Base-by-base conservation (phyloP, 257 asterid genomes). In the Penstemon eatonii region DNA sequence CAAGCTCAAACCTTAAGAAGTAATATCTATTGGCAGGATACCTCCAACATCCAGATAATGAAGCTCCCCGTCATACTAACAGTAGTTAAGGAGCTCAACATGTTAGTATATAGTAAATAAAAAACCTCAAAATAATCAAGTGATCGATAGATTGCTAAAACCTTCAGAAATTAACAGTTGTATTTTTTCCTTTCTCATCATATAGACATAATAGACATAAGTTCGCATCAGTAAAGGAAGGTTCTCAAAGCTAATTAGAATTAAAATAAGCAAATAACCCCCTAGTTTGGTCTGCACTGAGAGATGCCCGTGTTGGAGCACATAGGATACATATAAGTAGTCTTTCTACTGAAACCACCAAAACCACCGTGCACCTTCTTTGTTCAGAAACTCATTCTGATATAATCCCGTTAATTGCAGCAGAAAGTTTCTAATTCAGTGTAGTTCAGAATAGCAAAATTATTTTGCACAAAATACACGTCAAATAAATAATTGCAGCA, bases 1-100 rank as follows among this genome's bases (percentile, higher is more conserved):
- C 57, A 73, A 73, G 73, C 65, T 60, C 91, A 76, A 81, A 79
- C 83, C 86, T 76, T 83, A 79, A 67, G 76, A 74, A 66, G 77
- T 67, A 58, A 76, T 64, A 76, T 62, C 59, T 76, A 80, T 58
- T 67, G 79, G 73, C 81, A 69, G 78, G 67, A 78, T 75, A 79
- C 75, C 82, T 81, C 78, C 84, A 72, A 79, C 81, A 77, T 78
- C 84, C 78, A 72, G 66, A 75, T 61, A 55, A 72, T 46, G 67
- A 72, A 65, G 76, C 80, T 62, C 65, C 75, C 76, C 65, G 61
- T 57, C 63, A 71, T 61, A 83, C 84, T 80, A 83, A 75, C 53
- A 63, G 71, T 60, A 59, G 84, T 82, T 72, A 82, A 82, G 87
- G 85, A 82, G 45, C 72, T 77, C 73, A 73, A 65, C 10, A 56